These are phyloP conservation scores for Scheffersomyces illinoinensis DNA, from an alignment of 1,139 yeast genomes.

Conservation along the genomic window DNA sequence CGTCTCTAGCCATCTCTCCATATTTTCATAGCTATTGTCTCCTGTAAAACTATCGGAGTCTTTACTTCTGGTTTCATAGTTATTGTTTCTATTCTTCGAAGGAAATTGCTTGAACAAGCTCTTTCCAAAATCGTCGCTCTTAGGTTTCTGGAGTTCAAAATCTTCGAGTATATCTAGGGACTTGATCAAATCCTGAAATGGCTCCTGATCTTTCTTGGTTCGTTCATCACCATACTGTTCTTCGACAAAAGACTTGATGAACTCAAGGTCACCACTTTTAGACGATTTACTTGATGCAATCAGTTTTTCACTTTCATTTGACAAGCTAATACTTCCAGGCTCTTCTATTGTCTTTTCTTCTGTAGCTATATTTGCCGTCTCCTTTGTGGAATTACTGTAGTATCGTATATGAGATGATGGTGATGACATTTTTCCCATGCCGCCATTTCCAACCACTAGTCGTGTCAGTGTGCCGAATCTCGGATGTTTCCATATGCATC, in stretches of 20 bases:
- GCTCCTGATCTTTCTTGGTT: neutral
- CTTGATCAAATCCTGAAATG: conserved; percentile 2
- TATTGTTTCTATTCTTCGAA: neutral
- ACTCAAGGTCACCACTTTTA: neutral
- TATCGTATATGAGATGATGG: neutral
- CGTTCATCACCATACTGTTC: neutral
- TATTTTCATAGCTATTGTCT: neutral
- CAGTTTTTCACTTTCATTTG: neutral
- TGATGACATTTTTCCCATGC: neutral
- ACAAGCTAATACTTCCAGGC: neutral
- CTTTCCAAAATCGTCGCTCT: neutral
- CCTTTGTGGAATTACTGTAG: neutral
- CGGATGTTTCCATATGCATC: neutral
- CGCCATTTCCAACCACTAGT: neutral
- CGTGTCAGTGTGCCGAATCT: neutral
- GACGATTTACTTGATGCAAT: neutral
- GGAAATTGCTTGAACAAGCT: neutral
- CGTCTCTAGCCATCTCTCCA: neutral
- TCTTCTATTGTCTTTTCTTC: neutral
- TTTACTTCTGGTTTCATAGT: neutral
- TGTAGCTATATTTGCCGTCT: neutral
- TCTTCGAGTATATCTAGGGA: conserved; percentile 1
- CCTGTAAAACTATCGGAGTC: neutral
- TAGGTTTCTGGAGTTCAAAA: neutral
- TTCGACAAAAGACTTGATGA: neutral